Evolutionary conservation across 352 stramenopile species (phyloP), one percentile per base, ranked within the genome.

Genomic region (Discostella stelligera): DNA sequence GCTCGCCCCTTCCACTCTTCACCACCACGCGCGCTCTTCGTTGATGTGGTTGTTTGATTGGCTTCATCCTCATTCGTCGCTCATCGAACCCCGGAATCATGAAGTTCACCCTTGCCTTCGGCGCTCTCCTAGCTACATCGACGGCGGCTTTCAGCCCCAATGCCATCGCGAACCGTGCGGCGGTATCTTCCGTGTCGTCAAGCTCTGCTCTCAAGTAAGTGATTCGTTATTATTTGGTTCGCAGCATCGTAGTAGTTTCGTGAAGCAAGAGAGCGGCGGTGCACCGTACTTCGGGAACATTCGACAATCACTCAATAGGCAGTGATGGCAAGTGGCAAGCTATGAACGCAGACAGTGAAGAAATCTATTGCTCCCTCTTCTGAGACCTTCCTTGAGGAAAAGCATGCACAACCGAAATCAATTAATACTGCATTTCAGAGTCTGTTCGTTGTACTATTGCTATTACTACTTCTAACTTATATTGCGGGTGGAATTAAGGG

Each of bases 311-410:
- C 11, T 54, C n/a, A n/a, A 20, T 32, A 21, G 20, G 59, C 18
- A 62, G n/a, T 44, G 50, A 68, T 46, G 18, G 54, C n/a, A n/a
- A 49, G 25, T 60, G 7, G 54, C n/a, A n/a, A 49, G 25, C 56
- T 6, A 50, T 58, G 49, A 59, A 44, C 20, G 7, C 41, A 71
- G 74, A 85, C 84, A 66, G 71, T 89, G 86, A 92, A 68, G 81
- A 91, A 82, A 78, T 61, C 79, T 74, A 80, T 37, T 89, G 86
- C 86, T 90, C 86, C 86, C 86, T 92, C 86, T 92, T 84, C 86
- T 90, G 84, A 92, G 44, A 50, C 50, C 58, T 66, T 75, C 53
- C 23, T 79, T 89, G 82, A 83, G 76, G 85, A 90, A 90, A 81
- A 79, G 72, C 74, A 79, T 79, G 79, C 81, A 78, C 2, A 92